Base-by-base conservation (phyloP, 495 filamentous ascomycete genomes). In the Lichenothelia convexa region DNA sequence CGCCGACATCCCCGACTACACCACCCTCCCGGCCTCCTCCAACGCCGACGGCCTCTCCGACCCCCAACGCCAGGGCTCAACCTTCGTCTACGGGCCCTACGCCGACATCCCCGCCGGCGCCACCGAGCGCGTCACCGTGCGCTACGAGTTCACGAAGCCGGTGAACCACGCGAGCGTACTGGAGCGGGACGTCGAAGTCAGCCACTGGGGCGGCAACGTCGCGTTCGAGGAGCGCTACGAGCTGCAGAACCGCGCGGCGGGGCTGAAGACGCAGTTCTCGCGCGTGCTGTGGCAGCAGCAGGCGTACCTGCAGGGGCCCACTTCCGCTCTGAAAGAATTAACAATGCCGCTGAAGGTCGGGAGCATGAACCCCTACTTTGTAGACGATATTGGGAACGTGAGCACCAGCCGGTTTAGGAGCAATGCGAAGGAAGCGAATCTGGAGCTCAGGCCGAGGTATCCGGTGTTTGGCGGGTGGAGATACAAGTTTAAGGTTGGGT, bases 381-480 rank as follows among this genome's bases (percentile, higher is more conserved):
- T 77, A 18, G 89, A 97, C 52, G 86, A 86, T 43, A 92, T 97
- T 49, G 89, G 89, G 41, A 97, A 97, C 53, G 83, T 97, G 17
- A 91, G 82, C 15, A 97, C 89, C 19, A 92, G 81, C 38, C 71
- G 72, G 47, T 97, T 85, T 66, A 70, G 89, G 39, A 75, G 71
- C 39, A 79, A 73, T 45, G 67, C 66, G 53, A 69, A 77, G 1
- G 84, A 92, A 48, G 83, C 80, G 21, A 61, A 71, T 38, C 68
- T 95, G 26, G 89, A 94, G 58, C 69, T 94, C 41, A 84, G 80
- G 58, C 91, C 91, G 12, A 68, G 89, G 20, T 97, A 82, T 56
- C 89, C 89, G 5, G 51, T 97, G 18, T 95, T 95, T 49, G 89
- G 89, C 32, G 83, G 81, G 34, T 97, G 89, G 89, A 93, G 92